phyloP scores from a whole-genome alignment of 495 filamentous ascomycete species.

The Penicillium ochrochloron region DNA sequence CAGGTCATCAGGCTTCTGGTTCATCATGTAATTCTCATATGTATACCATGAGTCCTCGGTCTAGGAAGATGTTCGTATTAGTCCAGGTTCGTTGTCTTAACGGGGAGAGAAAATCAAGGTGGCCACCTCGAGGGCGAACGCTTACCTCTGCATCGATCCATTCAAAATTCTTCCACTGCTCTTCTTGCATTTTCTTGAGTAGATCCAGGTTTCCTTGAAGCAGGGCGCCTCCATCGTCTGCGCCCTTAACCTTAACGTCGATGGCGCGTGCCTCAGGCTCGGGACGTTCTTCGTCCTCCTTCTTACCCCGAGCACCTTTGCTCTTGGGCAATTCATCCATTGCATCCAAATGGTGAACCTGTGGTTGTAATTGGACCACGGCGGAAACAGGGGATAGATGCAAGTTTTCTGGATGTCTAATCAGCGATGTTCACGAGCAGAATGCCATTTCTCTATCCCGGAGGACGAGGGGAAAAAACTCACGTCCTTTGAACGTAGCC shows the following conservation, averaged over 20 bases:
- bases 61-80: conserved; percentile 32
- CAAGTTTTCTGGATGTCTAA: conserved; percentile 55
- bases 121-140: background rate
- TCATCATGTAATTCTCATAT: conserved; percentile 64
- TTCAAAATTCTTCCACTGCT: conserved; percentile 65
- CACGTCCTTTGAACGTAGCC: conserved; percentile 69
- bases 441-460: background rate
- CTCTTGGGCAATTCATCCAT: conserved; percentile 53
- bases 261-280: conserved; percentile 63
- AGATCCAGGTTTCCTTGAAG: conserved; percentile 58
- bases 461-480: conserved; percentile 22
- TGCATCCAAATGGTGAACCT: conserved; percentile 78
- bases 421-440: conserved; percentile 14
- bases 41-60: conserved; percentile 63
- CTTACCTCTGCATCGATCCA: conserved; percentile 73
- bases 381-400: conserved; percentile 71
- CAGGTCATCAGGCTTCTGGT: conserved; percentile 53
- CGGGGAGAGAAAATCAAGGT: background rate
- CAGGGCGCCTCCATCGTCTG: conserved; percentile 58
- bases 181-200: conserved; percentile 65
- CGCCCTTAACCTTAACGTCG: conserved; percentile 69
- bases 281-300: conserved; percentile 51
- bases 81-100: background rate
- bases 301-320: conserved; percentile 42
- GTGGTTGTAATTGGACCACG: conserved; percentile 73